These are phyloP conservation scores for Naganishia friedmannii DNA, from an alignment of 768 basidiomycete genomes.

Conservation along the genomic window DNA sequence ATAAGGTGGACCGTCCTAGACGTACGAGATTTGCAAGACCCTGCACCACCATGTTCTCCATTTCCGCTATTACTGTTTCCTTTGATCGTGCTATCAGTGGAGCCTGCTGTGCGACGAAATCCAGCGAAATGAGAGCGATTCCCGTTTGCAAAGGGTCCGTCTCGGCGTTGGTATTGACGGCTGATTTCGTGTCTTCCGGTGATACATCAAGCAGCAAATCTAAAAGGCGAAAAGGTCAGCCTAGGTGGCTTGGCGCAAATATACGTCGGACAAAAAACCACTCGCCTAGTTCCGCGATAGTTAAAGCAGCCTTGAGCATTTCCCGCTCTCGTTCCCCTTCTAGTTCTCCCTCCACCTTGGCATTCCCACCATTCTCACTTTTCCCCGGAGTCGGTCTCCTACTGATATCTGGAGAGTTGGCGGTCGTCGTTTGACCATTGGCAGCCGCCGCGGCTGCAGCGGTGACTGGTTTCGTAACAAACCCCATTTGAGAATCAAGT, in stretches of 20 bases:
- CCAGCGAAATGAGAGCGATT: constrained; percentile 70
- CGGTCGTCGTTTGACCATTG: background rate
- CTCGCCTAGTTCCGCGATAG: constrained; percentile 83
- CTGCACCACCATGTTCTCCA: constrained; percentile 83
- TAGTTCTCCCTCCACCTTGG: constrained; percentile 46
- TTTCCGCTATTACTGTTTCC: constrained; percentile 69
- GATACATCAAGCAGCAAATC: constrained; percentile 13
- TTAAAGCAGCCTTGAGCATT: constrained; percentile 90
- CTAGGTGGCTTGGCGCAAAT: background rate
- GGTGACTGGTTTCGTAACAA: constrained; percentile 41
- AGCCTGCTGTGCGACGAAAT: constrained; percentile 67
- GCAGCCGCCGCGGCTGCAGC: background rate
- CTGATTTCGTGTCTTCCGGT: constrained; percentile 7
- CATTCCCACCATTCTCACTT: background rate
- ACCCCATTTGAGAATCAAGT: constrained; percentile 78
- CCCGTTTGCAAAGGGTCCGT: background rate
- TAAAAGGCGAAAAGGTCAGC: background rate
- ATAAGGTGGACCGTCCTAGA: constrained; percentile 6
- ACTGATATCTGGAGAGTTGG: background rate
- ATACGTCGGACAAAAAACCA: too few species aligned
- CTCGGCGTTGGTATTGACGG: constrained; percentile 28
- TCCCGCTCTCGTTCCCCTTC: constrained; percentile 76
- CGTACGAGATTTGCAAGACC: constrained; percentile 75
- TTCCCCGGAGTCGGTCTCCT: background rate
- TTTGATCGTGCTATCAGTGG: constrained; percentile 71